A percentile compares a stretch with the other conserved stretches of the same genome.
These are phyloP conservation scores for Penicillium sp. DNA, from an alignment of 2,329 filamentous ascomycete species.

Conservation along the genomic window DNA sequence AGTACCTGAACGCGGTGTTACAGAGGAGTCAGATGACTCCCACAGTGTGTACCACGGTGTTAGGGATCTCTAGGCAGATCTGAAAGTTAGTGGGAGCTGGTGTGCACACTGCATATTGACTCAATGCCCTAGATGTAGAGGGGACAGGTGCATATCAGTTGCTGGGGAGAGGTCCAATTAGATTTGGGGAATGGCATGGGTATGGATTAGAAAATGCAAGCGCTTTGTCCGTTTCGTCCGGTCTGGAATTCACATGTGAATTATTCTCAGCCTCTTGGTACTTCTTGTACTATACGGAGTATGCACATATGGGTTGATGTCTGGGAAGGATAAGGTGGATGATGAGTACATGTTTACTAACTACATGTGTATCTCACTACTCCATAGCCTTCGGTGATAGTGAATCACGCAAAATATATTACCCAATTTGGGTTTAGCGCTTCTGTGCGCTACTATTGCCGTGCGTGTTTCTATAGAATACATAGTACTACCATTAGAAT, in stretches of 20 bases:
- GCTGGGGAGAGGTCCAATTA: neutral
- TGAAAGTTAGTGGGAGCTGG: constrained; percentile 14
- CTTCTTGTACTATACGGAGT: neutral
- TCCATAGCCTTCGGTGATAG: too few species aligned
- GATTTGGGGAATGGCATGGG: neutral
- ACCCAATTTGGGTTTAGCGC: too few species aligned
- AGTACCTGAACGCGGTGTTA: constrained; percentile 7
- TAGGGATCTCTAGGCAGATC: constrained; percentile 3
- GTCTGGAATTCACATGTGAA: constrained; percentile 4
- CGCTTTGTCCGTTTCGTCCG: constrained; percentile 5
- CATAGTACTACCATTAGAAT: too few species aligned
- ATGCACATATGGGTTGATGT: neutral
- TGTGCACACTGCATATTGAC: constrained; percentile 4
- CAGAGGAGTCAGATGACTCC: constrained; percentile 20
- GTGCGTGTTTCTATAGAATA: too few species aligned
- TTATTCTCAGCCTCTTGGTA: constrained; percentile 2
- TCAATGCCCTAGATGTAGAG: constrained; percentile 7
- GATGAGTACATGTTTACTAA: too few species aligned
- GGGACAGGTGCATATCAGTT: constrained; percentile 4
- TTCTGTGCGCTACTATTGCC: too few species aligned
- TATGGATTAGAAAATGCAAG: neutral
- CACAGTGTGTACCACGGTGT: constrained; percentile 8
- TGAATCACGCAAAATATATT: too few species aligned
- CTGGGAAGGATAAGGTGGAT: neutral
- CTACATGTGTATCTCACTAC: too few species aligned